Percentiles rank a stretch among this genome's conserved stretches.
Evolutionary conservation across 345 rosid species (phyloP).

Genomic region (Bruguiera parviflora): DNA sequence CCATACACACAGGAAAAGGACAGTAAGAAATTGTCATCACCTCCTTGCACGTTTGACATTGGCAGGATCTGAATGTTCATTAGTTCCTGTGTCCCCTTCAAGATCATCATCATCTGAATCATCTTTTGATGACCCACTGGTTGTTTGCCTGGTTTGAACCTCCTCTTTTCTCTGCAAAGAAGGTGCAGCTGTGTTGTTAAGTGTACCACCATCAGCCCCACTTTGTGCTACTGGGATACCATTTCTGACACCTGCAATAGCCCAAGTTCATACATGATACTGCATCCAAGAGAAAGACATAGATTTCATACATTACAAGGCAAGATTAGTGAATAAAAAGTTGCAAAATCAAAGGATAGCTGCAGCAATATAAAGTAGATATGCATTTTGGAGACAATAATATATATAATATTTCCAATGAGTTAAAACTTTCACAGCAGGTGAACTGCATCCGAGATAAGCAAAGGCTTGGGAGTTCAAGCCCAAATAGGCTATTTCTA

Average conservation of each 20-base stretch:
- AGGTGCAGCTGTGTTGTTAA: constrained; percentile 32
- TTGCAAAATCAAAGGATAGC: neutral
- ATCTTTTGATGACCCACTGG: constrained; percentile 83
- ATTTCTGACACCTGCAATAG: constrained; percentile 35
- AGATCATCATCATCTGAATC: constrained; percentile 90
- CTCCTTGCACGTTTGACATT: constrained; percentile 66
- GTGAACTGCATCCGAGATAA: no score
- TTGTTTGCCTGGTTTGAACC: constrained; percentile 56
- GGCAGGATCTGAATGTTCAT: constrained; percentile 50
- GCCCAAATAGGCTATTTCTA: no score
- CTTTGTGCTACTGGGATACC: constrained; percentile 31
- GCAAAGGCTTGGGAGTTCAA: no score
- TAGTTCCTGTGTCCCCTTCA: constrained; percentile 78
- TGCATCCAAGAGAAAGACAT: neutral
- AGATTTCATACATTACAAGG: neutral
- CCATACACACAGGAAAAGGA: neutral
- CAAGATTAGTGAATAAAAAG: constrained; percentile 12
- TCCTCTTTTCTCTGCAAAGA: constrained; percentile 38
- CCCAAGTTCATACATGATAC: constrained; percentile 18
- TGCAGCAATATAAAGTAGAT: no score
- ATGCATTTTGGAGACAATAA: no score
- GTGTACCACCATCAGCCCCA: constrained; percentile 40
- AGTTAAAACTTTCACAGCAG: no score
- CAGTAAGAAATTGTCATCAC: constrained; percentile 27
- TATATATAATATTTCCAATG: no score